Evolutionary conservation across 352 stramenopile genomes (phyloP), one percentile per base, ranked within the genome.

Genomic region (Globisporangium takayamanum): DNA sequence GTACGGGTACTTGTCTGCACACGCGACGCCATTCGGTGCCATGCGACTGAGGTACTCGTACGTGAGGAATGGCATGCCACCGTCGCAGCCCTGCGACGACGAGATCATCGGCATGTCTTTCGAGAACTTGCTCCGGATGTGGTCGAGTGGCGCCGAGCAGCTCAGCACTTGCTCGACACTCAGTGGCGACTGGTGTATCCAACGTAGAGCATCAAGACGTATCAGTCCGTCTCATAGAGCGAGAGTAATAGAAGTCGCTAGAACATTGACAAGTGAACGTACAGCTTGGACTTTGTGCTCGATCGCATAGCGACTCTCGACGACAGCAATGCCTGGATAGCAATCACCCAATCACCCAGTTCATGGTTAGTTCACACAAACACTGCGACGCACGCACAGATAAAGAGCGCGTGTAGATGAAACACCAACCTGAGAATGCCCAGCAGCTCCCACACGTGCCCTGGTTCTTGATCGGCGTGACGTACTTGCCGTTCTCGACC

Each of bases 391-490:
- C 25, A 28, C 26, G 39, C 5, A 53, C 12, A 30, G 45, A 45
- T 14, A 53, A 10, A 30, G 45, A 8, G 30, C 30, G 30, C 30
- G 7, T 36, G 30, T 8, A 36, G 30, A 36, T 4, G 30, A 36
- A 50, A 15, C 28, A 53, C 50, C 60, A 70, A 58, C 73, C 73
- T n/a, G 81, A 83, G 62, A 98, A 98, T 8, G 92, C 92, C 92
- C 92, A 98, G 69, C 92, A 97, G 55, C 87, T 95, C 10, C 92
- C 92, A 57, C 92, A 98, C 33, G 84, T 92, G 28, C 88, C 89
- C 59, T 98, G 92, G 62, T 97, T 96, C 74, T 97, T 97, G 41
- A 98, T 81, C 7, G 90, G 80, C 36, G 87, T 97, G 79, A 92
- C 53, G 62, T 89, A 95, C 64, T 90, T 92, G 41, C 85, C 85